Base-by-base conservation (phyloP, 2,329 filamentous ascomycete genomes). In the Uncinocarpus reesii region DNA sequence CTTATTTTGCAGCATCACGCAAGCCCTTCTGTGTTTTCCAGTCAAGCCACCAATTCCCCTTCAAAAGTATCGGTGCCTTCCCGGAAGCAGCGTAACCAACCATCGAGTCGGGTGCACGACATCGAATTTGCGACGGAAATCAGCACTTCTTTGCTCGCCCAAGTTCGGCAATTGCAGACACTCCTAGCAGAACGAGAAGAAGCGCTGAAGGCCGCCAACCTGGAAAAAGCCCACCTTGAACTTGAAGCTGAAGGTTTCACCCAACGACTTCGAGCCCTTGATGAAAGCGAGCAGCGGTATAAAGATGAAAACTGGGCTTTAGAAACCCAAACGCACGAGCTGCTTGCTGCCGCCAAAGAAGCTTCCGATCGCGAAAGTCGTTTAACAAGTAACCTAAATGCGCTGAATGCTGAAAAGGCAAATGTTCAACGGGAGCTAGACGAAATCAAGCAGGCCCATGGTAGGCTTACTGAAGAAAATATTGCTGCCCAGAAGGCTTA, bases 231-330 rank as follows among this genome's bases (percentile, higher is more conserved):
- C 4, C 79, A 80, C 52, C 74, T 96, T 29, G 89, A 96, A 64
- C 77, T 86, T 28, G 89, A 95, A 56, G 78, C 81, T 0, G 84
- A 94, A 62, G 79, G 77, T 2, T 78, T 93, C 54, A 78, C 83
- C 46, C 86, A 93, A 63, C 80, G 88, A 28, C 72, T 96, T 55
- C 84, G 86, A 61, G 77, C 78, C 5, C 73, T 95, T 34, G 89
- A 95, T 58, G 92, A 98, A 67, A 95, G 85, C 62, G 92, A 98
- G 65, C 84, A 93, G 60, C 83, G 86, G 45, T 95, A 94, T 71
- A 96, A 95, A 68, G 92, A 98, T 61, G 92, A 96, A 66, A 98
- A 96, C 64, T 98, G 92, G 92, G 90, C 85, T 54, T 76, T 98
- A 31, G 92, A 98, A 66, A 94, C 89, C 0, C 86, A 88, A 58